Percentiles rank a stretch among this genome's conserved stretches.
These are phyloP conservation scores for Talaromyces funiculosus DNA, from an alignment of 2,329 filamentous ascomycete species.

Conservation along the genomic window DNA sequence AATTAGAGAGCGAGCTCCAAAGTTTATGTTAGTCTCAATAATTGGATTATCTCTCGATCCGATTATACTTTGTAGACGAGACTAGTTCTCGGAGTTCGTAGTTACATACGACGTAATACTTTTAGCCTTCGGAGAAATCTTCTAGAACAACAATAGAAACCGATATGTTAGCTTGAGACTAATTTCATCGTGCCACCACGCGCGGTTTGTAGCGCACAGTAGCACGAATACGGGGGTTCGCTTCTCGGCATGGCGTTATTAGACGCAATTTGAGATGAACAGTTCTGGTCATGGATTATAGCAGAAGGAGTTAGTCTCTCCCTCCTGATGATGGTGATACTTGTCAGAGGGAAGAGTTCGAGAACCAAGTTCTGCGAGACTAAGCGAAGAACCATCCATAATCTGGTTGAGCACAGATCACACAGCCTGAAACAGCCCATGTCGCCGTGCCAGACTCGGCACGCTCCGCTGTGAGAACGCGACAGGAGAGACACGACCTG, in stretches of 20 bases:
- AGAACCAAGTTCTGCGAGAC: neutral
- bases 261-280: neutral
- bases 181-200: neutral
- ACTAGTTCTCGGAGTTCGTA: neutral
- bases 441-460: neutral
- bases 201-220: neutral
- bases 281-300: neutral
- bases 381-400: neutral
- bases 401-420: neutral
- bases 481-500: neutral
- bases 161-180: neutral
- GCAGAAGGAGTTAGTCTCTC: no score
- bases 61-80: neutral
- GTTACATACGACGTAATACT: neutral
- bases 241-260: neutral
- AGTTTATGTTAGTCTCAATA: neutral
- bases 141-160: conserved; percentile 12
- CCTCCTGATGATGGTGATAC: neutral
- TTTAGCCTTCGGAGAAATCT: neutral
- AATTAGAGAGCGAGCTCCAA: no score
- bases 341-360: neutral
- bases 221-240: neutral
- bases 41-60: neutral
- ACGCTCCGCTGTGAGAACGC: neutral
- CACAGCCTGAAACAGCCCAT: neutral